Evolutionary conservation across 2,329 filamentous ascomycete genomes (phyloP), one percentile per base, ranked within the genome.

Genomic region (Zalaria obscura): DNA sequence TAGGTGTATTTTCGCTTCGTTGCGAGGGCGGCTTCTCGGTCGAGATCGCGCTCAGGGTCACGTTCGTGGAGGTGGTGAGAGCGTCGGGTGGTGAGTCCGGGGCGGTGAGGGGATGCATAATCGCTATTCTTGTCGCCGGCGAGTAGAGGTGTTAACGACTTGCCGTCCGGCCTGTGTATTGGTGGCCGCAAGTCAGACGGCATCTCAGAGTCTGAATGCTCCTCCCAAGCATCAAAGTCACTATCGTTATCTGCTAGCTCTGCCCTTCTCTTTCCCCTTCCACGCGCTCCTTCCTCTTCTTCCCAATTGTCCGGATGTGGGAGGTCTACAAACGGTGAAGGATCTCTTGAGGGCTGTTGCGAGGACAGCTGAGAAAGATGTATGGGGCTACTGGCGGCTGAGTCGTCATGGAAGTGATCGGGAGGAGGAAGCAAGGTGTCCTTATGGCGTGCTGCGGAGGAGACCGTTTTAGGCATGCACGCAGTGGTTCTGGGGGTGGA

Each of bases 1-100:
- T 89, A 85, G 25, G 83, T 80, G 63, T 98, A 96, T 63, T 86
- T 86, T 57, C 76, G 81, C 56, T 76, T 75, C 31, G 84, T 87
- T 35, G 78, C 80, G 45, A 72, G 64, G 48, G 73, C 73, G 11
- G 51, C 11, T 76, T 72, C 50, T 74, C 69, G 67, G 45, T 77
- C 73, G n/a, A 85, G 83, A 55, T 82, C 88, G 52, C 76, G 72
- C 56, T 85, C 87, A 18, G 18, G 18, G 18, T 18, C 18, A 2
- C 18, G 18, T 54, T 82, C 78, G 64, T 93, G 57, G 6, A 54
- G 42, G 5, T 49, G 78, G 8, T 80, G 80, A 35, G 78, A 81
- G 43, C 75, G 68, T 42, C 76, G 69, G 35, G 67, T 44, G n/a
- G 54, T 65, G 47, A 73, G 62, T 25, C 55, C 50, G 10, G 66